These are phyloP conservation scores for Tubosaeta sp. DNA, from an alignment of 768 basidiomycete species.

Conservation along the genomic window DNA sequence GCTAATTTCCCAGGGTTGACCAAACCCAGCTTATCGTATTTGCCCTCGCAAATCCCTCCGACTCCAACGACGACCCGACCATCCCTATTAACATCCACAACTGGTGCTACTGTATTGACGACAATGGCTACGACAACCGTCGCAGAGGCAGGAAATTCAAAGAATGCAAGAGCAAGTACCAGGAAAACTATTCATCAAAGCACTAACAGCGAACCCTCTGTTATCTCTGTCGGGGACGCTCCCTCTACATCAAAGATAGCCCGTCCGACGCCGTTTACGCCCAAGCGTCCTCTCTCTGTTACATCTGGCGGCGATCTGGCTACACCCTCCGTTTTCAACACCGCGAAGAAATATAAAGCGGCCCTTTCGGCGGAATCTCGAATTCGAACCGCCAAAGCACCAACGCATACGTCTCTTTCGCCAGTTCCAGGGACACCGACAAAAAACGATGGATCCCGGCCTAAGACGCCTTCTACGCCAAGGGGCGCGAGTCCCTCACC, in stretches of 20 bases:
- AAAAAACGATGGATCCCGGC: conserved; percentile 39
- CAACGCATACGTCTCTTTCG: conserved; percentile 29
- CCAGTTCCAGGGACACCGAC: conserved; percentile 55
- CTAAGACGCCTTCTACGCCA: conserved; percentile 53
- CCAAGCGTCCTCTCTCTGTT: conserved; percentile 46
- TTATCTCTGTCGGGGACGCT: conserved; percentile 9
- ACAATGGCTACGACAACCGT: background rate
- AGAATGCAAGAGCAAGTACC: background rate
- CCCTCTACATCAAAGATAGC: conserved; percentile 35
- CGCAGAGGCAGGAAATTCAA: background rate
- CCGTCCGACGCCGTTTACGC: conserved; percentile 49
- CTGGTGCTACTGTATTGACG: background rate
- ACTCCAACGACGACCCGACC: conserved; percentile 3
- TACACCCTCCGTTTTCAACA: conserved; percentile 35
- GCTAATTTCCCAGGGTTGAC: conserved; percentile 31
- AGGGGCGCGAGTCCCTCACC: conserved; percentile 46
- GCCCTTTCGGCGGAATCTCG: conserved; percentile 47
- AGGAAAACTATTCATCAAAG: background rate
- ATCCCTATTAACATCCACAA: background rate
- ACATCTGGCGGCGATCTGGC: conserved; percentile 31
- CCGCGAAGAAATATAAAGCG: conserved; percentile 68
- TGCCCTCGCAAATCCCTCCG: background rate
- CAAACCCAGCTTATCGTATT: conserved; percentile 4
- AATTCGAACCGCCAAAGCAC: conserved; percentile 29
- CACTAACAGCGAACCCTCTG: background rate